phyloP scores from a whole-genome alignment of 371 early-diverging fungal genomes.

The Synchytrium microbalum region DNA sequence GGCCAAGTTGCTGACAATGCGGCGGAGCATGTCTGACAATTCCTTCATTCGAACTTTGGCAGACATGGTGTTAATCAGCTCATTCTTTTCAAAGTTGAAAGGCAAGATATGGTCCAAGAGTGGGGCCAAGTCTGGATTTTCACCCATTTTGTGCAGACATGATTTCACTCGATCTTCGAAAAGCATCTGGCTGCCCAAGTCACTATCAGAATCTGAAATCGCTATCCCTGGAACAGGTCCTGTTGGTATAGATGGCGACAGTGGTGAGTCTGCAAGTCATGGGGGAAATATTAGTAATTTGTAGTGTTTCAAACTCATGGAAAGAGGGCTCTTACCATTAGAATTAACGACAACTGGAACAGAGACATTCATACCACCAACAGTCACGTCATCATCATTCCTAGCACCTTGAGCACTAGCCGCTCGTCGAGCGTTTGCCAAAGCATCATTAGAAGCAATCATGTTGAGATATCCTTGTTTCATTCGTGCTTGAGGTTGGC shows the following conservation, averaged over 20 bases:
- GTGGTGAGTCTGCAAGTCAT: too few species aligned
- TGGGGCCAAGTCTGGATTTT: conserved; percentile 15
- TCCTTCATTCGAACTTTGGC: conserved; percentile 25
- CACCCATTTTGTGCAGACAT: conserved; percentile 18
- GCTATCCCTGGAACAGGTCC: conserved; percentile 1
- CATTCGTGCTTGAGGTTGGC: too few species aligned
- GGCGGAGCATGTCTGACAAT: conserved; percentile 23
- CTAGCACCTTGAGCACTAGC: too few species aligned
- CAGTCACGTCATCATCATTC: background rate
- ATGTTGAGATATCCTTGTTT: conserved; percentile 18
- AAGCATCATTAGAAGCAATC: conserved; percentile 4
- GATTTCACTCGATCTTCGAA: conserved; percentile 16
- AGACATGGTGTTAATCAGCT: conserved; percentile 12
- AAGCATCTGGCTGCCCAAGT: too few species aligned
- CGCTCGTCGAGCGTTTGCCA: conserved; percentile 8
- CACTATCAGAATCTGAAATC: too few species aligned
- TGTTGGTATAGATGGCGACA: conserved; percentile 7
- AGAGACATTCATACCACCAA: background rate
- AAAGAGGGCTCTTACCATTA: background rate
- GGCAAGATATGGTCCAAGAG: conserved; percentile 30
- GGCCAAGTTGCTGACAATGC: conserved; percentile 23
- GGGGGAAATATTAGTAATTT: background rate
- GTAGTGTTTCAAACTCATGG: background rate
- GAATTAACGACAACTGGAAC: background rate
- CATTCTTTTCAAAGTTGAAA: conserved; percentile 12